Conservation (phyloP, 768 basidiomycete species). For the Neoboletus magnificus region DNA sequence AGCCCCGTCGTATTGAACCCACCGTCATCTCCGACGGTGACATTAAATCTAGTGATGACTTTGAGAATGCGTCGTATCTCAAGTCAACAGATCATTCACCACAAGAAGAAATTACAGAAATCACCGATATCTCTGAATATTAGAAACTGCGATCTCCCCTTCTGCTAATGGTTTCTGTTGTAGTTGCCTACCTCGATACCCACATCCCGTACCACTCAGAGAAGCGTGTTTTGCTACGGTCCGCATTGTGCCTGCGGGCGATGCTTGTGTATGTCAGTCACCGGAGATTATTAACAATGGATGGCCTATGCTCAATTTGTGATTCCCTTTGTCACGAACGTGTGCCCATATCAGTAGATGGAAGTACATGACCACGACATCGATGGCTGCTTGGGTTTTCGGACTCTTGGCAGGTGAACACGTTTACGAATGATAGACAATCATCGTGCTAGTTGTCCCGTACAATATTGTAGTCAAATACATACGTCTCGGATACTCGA, state of each 20-base stretch:
- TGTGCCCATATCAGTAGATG: not conserved
- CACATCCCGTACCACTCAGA: constrained; percentile 5
- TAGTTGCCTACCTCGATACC: constrained; percentile 6
- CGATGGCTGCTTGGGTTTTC: no score
- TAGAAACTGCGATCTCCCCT: constrained; percentile 15
- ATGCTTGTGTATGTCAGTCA: constrained; percentile 22
- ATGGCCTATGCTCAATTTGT: constrained; percentile 5
- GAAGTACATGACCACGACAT: not conserved
- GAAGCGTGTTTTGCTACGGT: constrained; percentile 18
- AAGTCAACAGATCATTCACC: constrained; percentile 25
- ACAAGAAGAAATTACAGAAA: constrained; percentile 24
- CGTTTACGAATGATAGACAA: not conserved
- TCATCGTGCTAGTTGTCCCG: not conserved
- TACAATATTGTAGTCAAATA: constrained; percentile 1
- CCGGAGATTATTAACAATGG: constrained; percentile 4
- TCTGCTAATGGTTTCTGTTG: constrained; percentile 3
- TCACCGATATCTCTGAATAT: constrained; percentile 31
- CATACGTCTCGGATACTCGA: no score
- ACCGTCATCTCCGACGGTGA: constrained; percentile 32
- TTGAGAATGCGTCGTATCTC: constrained; percentile 24
- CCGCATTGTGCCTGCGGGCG: constrained; percentile 6
- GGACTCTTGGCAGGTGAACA: not conserved
- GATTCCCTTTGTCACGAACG: not conserved
- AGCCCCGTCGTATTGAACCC: constrained; percentile 32
- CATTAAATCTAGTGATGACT: constrained; percentile 28